Evolutionary conservation across 257 asterid genomes (phyloP), one percentile per base, ranked within the genome.

Genomic region (Verbena officinalis): DNA sequence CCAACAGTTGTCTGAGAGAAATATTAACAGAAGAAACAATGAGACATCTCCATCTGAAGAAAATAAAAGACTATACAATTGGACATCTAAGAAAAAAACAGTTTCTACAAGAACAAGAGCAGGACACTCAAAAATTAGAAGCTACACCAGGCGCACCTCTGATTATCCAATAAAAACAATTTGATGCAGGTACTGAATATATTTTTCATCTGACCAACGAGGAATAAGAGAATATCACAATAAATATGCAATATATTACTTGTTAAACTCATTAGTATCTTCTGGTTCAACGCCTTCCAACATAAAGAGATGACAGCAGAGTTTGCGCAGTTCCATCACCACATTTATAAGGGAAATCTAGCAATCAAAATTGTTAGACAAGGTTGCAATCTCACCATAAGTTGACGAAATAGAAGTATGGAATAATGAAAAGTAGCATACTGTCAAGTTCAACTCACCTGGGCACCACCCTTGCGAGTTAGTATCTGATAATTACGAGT

Each of bases 271-370:
- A 46, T 77, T 71, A 23, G 59, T 55, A 73, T 94, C 95, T 65
- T 88, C 93, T 67, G 99, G 99, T 81, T 90, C 99, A 75, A 94
- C 99, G 3, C 99, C 99, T 88, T 90, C 99, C 82, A 94, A 69
- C 97, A 94, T 86, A 78, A 88, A 94, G 45, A 95, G 96, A 75
- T 93, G 99, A 79, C 99, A 90, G 70, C 97, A 93, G 51, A 93
- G 97, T 75, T 93, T 93, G 81, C 99, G 97, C 73, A 93, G 93
- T 79, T 93, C 99, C 99, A 93, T 93, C 77, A 93, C 99, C 83
- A 93, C 99, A 74, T 93, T 93, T 68, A 84, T 83, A 48, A 93
- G 97, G 38, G 99, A 93, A 63, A 93, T 90, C 99, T 93, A 72
- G 79, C 62, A 57, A 68, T 48, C 73, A 55, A 64, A 59, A 74